Percentiles rank a stretch among this genome's conserved stretches.
Conservation (phyloP, 2,329 filamentous ascomycete genomes). For the Hypoxylon rubiginosum region DNA sequence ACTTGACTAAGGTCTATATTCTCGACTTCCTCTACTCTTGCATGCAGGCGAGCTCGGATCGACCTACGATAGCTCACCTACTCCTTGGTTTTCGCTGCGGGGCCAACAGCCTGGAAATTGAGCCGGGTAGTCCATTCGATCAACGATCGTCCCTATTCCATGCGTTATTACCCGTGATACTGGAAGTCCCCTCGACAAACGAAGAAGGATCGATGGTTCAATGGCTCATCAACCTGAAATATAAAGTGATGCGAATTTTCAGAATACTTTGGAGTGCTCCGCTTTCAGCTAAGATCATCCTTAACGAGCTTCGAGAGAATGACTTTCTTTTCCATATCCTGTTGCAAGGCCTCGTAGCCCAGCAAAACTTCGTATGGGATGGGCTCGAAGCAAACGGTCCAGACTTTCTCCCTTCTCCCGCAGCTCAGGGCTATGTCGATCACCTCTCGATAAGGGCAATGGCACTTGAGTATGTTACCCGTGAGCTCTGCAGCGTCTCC, state of each 20-base stretch:
- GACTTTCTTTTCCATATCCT: constrained; percentile 86
- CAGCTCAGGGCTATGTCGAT: constrained; percentile 78
- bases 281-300: constrained; percentile 79
- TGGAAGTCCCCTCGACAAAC: constrained; percentile 75
- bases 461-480: constrained; percentile 85
- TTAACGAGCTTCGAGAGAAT: constrained; percentile 83
- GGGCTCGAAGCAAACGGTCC: constrained; percentile 70
- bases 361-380: constrained; percentile 80
- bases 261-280: constrained; percentile 86
- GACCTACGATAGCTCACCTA: constrained; percentile 90
- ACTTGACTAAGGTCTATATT: constrained; percentile 85
- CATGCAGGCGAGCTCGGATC: constrained; percentile 78
- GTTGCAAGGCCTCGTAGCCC: constrained; percentile 77
- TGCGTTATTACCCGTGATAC: constrained; percentile 77
- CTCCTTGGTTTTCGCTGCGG: constrained; percentile 89
- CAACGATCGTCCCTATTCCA: constrained; percentile 85
- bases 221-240: constrained; percentile 78
- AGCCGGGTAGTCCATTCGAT: constrained; percentile 78
- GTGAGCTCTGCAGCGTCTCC: constrained; percentile 84
- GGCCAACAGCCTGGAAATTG: constrained; percentile 76
- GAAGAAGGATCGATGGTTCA: constrained; percentile 70
- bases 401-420: constrained; percentile 77
- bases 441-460: constrained; percentile 84
- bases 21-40: constrained; percentile 89
- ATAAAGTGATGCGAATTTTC: constrained; percentile 78